phyloP scores from a whole-genome alignment of 2,329 filamentous ascomycete genomes.

The Huntiella abstrusa region DNA sequence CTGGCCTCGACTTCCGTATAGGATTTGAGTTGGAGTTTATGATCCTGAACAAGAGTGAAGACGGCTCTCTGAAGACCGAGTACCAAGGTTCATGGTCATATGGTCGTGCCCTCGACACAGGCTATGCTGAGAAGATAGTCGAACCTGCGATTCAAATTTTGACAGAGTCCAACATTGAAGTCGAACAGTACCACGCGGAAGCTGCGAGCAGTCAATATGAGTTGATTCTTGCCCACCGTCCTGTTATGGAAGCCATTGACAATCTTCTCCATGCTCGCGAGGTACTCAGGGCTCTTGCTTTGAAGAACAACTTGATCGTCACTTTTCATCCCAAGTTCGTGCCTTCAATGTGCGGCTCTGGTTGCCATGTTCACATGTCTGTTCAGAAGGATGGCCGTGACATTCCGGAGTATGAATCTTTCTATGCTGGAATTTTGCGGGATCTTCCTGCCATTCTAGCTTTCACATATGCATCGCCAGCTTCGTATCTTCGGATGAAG shows the following conservation, averaged over 20 bases:
- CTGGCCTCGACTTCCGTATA: constrained; percentile 32
- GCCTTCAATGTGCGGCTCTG: constrained; percentile 37
- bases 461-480: constrained; percentile 45
- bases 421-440: constrained; percentile 52
- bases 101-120: constrained; percentile 5
- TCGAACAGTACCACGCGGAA: constrained; percentile 61
- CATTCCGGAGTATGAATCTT: constrained; percentile 21
- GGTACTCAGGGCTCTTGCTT: constrained; percentile 45
- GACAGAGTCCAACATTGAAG: constrained; percentile 39
- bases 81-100: constrained; percentile 33
- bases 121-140: constrained; percentile 33
- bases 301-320: constrained; percentile 41
- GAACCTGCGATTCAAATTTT: constrained; percentile 47
- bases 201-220: constrained; percentile 59
- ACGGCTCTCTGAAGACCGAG: constrained; percentile 34
- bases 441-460: constrained; percentile 50
- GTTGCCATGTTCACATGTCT: constrained; percentile 51
- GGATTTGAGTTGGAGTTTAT: constrained; percentile 60
- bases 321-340: constrained; percentile 60
- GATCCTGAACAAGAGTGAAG: constrained; percentile 3
- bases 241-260: constrained; percentile 51
- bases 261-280: constrained; percentile 51
- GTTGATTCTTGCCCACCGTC: constrained; percentile 45
- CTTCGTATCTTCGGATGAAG: constrained; percentile 48
- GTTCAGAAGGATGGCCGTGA: constrained; percentile 19